Evolutionary conservation across 2,329 filamentous ascomycete genomes (phyloP), one percentile per base, ranked within the genome.

Genomic region (Colletotrichum higginsianum): DNA sequence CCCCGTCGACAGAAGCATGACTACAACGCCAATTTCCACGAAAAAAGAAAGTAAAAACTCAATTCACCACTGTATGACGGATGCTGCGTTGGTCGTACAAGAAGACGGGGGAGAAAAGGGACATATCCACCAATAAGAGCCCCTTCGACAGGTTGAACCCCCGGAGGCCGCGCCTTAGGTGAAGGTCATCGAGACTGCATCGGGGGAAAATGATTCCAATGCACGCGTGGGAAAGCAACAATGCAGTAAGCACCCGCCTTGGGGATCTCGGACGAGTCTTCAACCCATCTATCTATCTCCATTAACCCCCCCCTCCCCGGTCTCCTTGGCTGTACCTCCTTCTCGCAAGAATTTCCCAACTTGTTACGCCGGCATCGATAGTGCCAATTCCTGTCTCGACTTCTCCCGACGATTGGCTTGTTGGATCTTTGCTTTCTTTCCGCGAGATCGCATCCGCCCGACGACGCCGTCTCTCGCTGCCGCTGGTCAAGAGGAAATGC

Each of bases 331-430:
- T 18, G 40, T 8, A 18, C 13, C 16, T 23, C 15, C 4, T 26
- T 13, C 44, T 71, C 58, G 68, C 68, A 71, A 71, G 52, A 6
- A 47, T 21, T 63, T 68, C 68, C 64, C 12, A 21, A 42, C 26
- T 71, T 21, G 58, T 55, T 47, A 55, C 40, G 44, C 56, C 42
- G n/a, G 23, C 44, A 7, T 61, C 67, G 49, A 50, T 71, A 56
- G 56, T 50, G 11, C 55, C n/a, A 15, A 35, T 35, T 38, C 35
- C 3, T n/a, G 23, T 30, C 15, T 50, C n/a, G 18, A 4, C 26
- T 18, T 12, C 12, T 7, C 3, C 13, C 7, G 5, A n/a, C 16
- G 8, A 21, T 63, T 26, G 35, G 21, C 9, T 30, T 3, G 38
- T 63, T 23, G 7, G 4, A 30, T 6, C 26, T 6, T 30, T 30